Percentiles rank a stretch among this genome's conserved stretches.
phyloP scores from a whole-genome alignment of 1,139 yeast genomes.

The Taphrina betulina region DNA sequence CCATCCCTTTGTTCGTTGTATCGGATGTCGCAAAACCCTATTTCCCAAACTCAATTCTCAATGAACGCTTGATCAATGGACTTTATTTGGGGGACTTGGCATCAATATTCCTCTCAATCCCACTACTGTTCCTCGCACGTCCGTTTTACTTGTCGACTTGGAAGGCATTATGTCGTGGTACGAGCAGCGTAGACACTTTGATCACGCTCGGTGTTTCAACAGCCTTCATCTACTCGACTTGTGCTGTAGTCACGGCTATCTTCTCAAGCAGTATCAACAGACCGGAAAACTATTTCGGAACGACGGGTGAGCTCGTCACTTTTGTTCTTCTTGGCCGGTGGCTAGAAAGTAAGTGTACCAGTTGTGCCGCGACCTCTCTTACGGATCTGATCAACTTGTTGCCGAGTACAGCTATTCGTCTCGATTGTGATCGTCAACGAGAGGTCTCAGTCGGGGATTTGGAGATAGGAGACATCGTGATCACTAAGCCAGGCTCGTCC shows the following conservation, averaged over 20 bases:
- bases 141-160: slow-evolving; percentile 63
- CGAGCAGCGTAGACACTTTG: slow-evolving; percentile 95
- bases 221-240: slow-evolving; percentile 70
- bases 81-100: slow-evolving; percentile 52
- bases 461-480: slow-evolving; percentile 71
- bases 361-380: slow-evolving; percentile 85
- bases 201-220: slow-evolving; percentile 79
- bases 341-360: slow-evolving; percentile 87
- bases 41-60: slow-evolving; percentile 36
- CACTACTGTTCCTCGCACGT: slow-evolving; percentile 69
- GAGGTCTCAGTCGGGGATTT: slow-evolving; percentile 45
- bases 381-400: slow-evolving; percentile 74
- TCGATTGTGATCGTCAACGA: slow-evolving; percentile 49
- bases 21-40: slow-evolving; percentile 41
- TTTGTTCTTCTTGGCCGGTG: slow-evolving; percentile 88
- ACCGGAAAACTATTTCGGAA: slow-evolving; percentile 83
- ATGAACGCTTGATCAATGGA: slow-evolving; percentile 42
- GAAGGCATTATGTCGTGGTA: slow-evolving; percentile 61
- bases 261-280: slow-evolving; percentile 47
- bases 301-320: slow-evolving; percentile 75
- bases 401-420: slow-evolving; percentile 71
- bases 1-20: slow-evolving; percentile 62
- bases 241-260: slow-evolving; percentile 54
- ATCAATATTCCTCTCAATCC: slow-evolving; percentile 60
- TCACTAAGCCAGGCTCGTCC: slow-evolving; percentile 79